Conservation (phyloP, 1,139 yeast species). For the Protomyces gravidus region DNA sequence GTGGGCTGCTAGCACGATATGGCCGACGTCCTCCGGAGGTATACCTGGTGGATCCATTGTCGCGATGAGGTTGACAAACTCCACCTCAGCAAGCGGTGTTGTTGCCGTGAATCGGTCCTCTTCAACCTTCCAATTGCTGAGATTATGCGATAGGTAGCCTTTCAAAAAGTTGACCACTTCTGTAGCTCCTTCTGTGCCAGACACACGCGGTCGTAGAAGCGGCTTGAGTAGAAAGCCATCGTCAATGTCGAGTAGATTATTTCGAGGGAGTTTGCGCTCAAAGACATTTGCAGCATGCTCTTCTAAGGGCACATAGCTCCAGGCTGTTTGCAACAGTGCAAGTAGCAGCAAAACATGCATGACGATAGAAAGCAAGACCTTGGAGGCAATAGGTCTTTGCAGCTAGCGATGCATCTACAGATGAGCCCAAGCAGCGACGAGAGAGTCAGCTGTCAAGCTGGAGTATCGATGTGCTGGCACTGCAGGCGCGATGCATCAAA, state of each 20-base stretch:
- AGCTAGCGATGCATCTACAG: too few relatives aligned
- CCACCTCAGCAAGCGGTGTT: constrained; percentile 41
- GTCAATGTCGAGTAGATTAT: constrained; percentile 29
- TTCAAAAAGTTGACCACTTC: constrained; percentile 36
- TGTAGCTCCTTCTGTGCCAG: constrained; percentile 44
- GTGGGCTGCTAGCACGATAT: constrained; percentile 51
- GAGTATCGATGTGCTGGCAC: too few relatives aligned
- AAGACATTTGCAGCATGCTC: not conserved
- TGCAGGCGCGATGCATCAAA: too few relatives aligned
- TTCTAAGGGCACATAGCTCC: not conserved
- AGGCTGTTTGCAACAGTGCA: not conserved
- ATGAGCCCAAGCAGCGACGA: too few relatives aligned
- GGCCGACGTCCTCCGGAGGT: constrained; percentile 36
- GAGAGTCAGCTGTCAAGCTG: too few relatives aligned
- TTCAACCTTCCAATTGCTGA: constrained; percentile 43
- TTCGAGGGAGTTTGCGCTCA: constrained; percentile 22
- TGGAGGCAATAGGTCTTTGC: too few relatives aligned
- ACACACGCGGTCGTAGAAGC: constrained; percentile 43
- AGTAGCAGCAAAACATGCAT: too few relatives aligned
- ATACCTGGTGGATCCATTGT: constrained; percentile 38
- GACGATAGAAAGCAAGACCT: too few relatives aligned
- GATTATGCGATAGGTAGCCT: constrained; percentile 35
- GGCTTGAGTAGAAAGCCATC: constrained; percentile 37
- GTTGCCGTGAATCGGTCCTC: constrained; percentile 45
- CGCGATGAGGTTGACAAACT: constrained; percentile 49